Percentiles rank a stretch among this genome's conserved stretches.
Conservation (phyloP, 1,284 basidiomycete genomes). For the Cutaneotrichosporon curvatum region DNA sequence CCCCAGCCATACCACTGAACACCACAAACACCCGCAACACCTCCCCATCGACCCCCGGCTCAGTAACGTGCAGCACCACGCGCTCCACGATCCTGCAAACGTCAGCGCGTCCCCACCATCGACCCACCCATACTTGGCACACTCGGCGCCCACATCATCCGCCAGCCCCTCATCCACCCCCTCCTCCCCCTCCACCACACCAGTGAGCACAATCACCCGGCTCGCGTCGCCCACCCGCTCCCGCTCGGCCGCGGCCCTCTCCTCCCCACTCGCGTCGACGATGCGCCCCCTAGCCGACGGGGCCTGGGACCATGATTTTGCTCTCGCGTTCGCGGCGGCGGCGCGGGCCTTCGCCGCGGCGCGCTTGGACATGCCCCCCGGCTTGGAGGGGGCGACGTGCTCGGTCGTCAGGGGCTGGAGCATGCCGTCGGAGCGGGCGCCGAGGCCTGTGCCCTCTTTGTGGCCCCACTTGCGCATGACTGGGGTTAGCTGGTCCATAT, state of each 20-base stretch:
- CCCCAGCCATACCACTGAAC: slow-evolving; percentile 80
- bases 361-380: slow-evolving; percentile 39
- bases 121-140: slow-evolving; percentile 53
- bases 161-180: slow-evolving; percentile 75
- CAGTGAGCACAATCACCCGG: slow-evolving; percentile 76
- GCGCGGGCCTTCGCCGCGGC: slow-evolving; percentile 34
- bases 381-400: slow-evolving; percentile 49
- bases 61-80: slow-evolving; percentile 70
- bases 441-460: slow-evolving; percentile 83
- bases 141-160: slow-evolving; percentile 69
- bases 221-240: slow-evolving; percentile 78
- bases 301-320: slow-evolving; percentile 35
- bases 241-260: slow-evolving; percentile 61
- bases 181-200: slow-evolving; percentile 75
- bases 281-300: slow-evolving; percentile 65
- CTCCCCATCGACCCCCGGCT: slow-evolving; percentile 55
- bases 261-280: slow-evolving; percentile 76
- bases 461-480: slow-evolving; percentile 74
- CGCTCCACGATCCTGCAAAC: slow-evolving; percentile 65
- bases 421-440: slow-evolving; percentile 73
- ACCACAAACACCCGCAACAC: slow-evolving; percentile 75
- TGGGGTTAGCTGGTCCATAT: slow-evolving; percentile 12
- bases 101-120: neutral
- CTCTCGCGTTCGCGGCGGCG: slow-evolving; percentile 37
- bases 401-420: slow-evolving; percentile 78